Evolutionary conservation across 73 alveolate genomes (phyloP).

Genomic region (Breviolum minutum): DNA sequence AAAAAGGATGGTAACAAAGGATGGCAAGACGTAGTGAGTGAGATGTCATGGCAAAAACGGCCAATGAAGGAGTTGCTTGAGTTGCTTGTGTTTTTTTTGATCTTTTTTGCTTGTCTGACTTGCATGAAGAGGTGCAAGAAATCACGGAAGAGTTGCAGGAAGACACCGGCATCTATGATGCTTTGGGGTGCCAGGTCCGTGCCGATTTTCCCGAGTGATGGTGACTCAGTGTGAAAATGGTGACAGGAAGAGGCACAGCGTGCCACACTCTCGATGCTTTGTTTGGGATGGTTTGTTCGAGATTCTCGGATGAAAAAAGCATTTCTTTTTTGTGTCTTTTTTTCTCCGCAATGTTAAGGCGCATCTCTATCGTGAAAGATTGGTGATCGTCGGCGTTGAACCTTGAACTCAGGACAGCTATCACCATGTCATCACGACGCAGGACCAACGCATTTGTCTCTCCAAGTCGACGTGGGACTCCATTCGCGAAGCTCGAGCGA

Average conservation of each 20-base stretch:
- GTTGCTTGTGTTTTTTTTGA: no score
- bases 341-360: no score
- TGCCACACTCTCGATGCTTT: constrained; percentile 42
- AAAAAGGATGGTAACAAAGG: no score
- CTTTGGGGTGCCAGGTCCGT: background rate
- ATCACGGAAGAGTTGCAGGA: background rate
- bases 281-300: constrained; percentile 46
- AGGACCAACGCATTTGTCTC: background rate
- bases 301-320: background rate
- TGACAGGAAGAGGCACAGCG: constrained; percentile 39
- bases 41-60: no score
- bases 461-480: constrained; percentile 11
- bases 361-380: no score
- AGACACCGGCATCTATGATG: constrained; percentile 27
- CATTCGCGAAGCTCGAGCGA: constrained; percentile 2
- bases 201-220: background rate
- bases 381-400: no score
- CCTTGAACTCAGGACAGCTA: constrained; percentile 17
- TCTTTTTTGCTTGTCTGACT: background rate
- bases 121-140: background rate
- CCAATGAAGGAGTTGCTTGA: no score
- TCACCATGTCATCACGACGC: background rate
- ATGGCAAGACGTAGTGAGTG: no score
- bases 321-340: no score
- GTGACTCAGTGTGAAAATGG: background rate